These are phyloP conservation scores for Xenoacremonium recifei DNA, from an alignment of 2,329 filamentous ascomycete genomes.

Conservation along the genomic window DNA sequence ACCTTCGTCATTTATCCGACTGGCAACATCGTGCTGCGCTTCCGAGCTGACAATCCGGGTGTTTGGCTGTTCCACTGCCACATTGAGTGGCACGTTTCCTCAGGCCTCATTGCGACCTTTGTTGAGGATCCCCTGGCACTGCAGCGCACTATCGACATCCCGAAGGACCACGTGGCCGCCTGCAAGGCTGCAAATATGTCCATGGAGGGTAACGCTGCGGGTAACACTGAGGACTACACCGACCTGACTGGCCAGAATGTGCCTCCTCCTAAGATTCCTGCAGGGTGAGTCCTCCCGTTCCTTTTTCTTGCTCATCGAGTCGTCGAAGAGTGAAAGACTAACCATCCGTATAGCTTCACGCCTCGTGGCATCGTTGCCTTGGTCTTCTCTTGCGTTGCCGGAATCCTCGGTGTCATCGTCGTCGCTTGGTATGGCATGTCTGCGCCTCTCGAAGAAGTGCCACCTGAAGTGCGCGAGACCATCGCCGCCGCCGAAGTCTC, in stretches of 20 bases:
- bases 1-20: conserved; percentile 64
- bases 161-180: conserved; percentile 54
- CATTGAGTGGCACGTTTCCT: conserved; percentile 73
- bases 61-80: conserved; percentile 79
- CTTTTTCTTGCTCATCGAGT: not conserved
- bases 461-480: not conserved
- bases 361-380: conserved; percentile 71
- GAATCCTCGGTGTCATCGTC: conserved; percentile 64
- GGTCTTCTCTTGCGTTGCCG: conserved; percentile 69
- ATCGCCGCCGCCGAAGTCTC: conserved; percentile 2
- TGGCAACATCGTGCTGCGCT: conserved; percentile 69
- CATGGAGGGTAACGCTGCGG: conserved; percentile 70
- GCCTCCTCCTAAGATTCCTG: conserved; percentile 56
- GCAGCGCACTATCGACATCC: conserved; percentile 60
- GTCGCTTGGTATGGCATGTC: conserved; percentile 64
- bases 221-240: conserved; percentile 61
- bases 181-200: conserved; percentile 54
- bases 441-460: conserved; percentile 8
- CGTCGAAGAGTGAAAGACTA: conserved; percentile 1
- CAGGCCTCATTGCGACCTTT: conserved; percentile 63
- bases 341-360: conserved; percentile 66
- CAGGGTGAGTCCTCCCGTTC: conserved; percentile 45
- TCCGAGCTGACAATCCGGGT: conserved; percentile 67
- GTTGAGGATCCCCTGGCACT: conserved; percentile 63
- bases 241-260: conserved; percentile 62